Conservation (phyloP, 148 eudicot genomes). For the Tetragonia tetragonoides region DNA sequence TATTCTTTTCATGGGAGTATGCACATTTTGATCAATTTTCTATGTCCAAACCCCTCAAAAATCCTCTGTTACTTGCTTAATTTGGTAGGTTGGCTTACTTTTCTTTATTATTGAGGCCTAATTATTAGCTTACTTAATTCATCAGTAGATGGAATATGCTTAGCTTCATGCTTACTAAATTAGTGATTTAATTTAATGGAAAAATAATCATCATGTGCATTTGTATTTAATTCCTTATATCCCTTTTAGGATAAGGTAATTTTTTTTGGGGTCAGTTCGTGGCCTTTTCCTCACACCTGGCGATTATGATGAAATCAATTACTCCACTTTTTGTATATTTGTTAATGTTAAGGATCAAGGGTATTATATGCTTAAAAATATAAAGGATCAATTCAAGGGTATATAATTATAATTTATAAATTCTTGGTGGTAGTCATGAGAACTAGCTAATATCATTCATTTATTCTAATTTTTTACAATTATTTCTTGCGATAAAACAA, state of each 20-base stretch:
- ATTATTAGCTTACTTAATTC: not conserved
- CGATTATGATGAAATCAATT: not conserved
- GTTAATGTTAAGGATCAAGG: no score
- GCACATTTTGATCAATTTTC: slow-evolving; percentile 23
- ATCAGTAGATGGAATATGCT: slow-evolving; percentile 14
- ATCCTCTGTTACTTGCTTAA: slow-evolving; percentile 19
- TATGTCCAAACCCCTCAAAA: not conserved
- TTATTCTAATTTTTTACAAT: no score
- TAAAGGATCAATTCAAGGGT: no score
- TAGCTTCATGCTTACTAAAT: not conserved
- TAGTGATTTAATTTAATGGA: slow-evolving; percentile 14
- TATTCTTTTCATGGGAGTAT: slow-evolving; percentile 39
- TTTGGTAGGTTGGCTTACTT: slow-evolving; percentile 15
- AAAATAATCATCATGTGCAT: slow-evolving; percentile 18
- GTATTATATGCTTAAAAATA: no score
- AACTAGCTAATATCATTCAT: no score
- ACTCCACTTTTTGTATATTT: no score
- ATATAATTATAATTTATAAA: no score
- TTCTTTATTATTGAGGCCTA: no score
- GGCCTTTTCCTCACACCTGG: not conserved
- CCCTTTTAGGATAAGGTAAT: not conserved
- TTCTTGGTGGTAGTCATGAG: no score
- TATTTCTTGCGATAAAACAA: no score
- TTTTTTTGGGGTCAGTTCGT: not conserved
- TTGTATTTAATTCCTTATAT: not conserved